A percentile compares a stretch with the other conserved stretches of the same genome.
Evolutionary conservation across 176 grass and related monocot genomes (phyloP).

Genomic region (Oryza coarctata): DNA sequence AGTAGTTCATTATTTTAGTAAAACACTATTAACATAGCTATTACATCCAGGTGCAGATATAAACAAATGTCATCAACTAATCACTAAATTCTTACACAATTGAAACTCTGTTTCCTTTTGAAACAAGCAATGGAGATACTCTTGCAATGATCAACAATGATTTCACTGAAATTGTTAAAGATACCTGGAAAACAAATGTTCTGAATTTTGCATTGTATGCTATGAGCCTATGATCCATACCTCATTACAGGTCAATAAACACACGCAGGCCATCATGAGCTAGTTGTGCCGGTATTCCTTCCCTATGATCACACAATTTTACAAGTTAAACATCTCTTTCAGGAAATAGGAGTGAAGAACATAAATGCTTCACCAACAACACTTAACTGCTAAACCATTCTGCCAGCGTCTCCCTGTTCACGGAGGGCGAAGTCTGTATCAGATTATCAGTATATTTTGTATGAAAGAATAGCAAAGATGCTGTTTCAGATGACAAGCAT

Average conservation of each 20-base stretch:
- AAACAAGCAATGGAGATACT: background rate
- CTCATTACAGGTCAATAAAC: slow-evolving; percentile 37
- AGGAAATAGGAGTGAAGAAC: background rate
- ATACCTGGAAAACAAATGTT: background rate
- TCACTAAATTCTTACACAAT: background rate
- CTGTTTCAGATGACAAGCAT: background rate
- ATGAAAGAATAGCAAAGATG: background rate
- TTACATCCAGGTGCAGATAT: background rate
- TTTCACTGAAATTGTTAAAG: background rate
- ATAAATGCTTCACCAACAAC: background rate
- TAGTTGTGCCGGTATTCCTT: slow-evolving; percentile 84
- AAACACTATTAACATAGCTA: background rate
- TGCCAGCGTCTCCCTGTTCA: slow-evolving; percentile 47
- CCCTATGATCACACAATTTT: slow-evolving; percentile 39
- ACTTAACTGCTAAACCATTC: slow-evolving; percentile 65
- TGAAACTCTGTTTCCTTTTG: background rate
- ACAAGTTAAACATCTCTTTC: background rate
- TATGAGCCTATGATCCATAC: background rate
- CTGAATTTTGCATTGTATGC: background rate
- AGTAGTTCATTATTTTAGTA: background rate
- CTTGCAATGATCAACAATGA: background rate
- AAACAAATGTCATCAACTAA: background rate
- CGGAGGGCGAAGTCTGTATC: background rate
- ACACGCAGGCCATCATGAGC: slow-evolving; percentile 59
- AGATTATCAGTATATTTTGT: background rate